Base-by-base conservation (phyloP, 345 rosid genomes). In the Euphorbia peplus region DNA sequence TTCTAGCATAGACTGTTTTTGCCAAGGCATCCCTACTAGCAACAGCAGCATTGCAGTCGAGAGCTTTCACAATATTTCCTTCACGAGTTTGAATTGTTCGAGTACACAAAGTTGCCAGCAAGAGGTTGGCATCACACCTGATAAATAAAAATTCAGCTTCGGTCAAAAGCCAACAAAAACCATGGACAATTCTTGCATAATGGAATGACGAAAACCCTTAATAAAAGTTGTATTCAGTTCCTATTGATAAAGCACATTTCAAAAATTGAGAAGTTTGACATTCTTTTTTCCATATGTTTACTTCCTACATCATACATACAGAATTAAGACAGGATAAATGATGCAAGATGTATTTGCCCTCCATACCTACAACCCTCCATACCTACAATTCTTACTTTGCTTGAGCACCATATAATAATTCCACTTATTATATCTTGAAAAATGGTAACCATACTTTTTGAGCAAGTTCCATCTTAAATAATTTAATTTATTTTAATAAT, bases 1-100 rank as follows among this genome's bases (percentile, higher is more conserved):
- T 75, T 54, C 92, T 87, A 70, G 99, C 84, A 63, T 95, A 95
- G 72, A 95, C 89, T 62, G 96, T 95, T 85, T 95, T 95, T 13
- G 99, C 93, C 71, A 95, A 79, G 66, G 95, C 92, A 87, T 95
- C 99, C 48, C 99, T 82, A 83, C 96, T 95, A 78, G 95, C 82
- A 79, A 86, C 81, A 78, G 99, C 99, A 76, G 97, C 96, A 84
- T 83, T 78, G 77, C 91, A 86, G 76, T 95, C 99, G 7, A 95
- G 95, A 68, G 86, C 88, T 80, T 95, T 95, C 61, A 95, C 61
- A 68, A 95, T 95, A 76, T 67, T 84, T 71, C 97, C 99, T 85
- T 95, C 99, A 68, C 90, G 96, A 51, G 99, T 95, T 76, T 89
- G 90, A 82, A 95, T 95, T 60, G 95, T 84, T 66, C 99, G 95